These are phyloP conservation scores for Trypanosoma platydactyli DNA, from an alignment of 208 protist genomes.

Conservation along the genomic window DNA sequence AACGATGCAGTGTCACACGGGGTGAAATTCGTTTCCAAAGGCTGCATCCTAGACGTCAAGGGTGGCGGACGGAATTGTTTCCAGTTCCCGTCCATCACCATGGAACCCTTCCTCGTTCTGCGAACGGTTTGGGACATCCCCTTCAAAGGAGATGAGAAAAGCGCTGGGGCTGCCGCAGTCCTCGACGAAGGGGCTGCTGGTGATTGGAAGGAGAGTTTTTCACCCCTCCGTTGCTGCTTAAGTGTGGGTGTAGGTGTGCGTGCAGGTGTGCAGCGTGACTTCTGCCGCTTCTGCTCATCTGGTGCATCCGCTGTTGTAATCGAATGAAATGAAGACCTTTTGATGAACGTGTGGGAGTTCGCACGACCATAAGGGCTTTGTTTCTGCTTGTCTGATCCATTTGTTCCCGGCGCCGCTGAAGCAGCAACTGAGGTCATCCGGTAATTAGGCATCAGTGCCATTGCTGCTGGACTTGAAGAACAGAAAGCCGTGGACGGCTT, in stretches of 20 bases:
- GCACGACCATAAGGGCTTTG: not conserved
- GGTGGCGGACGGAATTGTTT: not conserved
- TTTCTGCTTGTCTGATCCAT: too few relatives aligned
- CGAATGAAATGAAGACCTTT: not conserved
- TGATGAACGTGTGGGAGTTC: not conserved
- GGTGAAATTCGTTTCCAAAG: not conserved
- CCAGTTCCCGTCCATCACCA: not conserved
- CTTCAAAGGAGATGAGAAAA: constrained; percentile 1
- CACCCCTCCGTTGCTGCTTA: not conserved
- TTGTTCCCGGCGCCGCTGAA: not conserved
- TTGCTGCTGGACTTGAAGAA: not conserved
- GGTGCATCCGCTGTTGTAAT: not conserved
- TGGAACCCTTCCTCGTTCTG: not conserved
- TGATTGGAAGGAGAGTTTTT: not conserved
- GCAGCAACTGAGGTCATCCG: too few relatives aligned
- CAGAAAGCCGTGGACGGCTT: not conserved
- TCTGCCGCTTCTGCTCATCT: not conserved
- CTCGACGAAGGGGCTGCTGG: not conserved
- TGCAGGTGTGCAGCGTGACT: not conserved
- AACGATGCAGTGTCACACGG: not conserved
- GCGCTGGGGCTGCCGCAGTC: not conserved
- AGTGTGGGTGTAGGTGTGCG: too few relatives aligned
- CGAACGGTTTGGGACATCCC: not conserved
- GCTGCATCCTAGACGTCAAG: not conserved
- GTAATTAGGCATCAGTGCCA: too few relatives aligned